Conservation (phyloP, 2,329 filamentous ascomycete species). For the Eutypa lata region DNA sequence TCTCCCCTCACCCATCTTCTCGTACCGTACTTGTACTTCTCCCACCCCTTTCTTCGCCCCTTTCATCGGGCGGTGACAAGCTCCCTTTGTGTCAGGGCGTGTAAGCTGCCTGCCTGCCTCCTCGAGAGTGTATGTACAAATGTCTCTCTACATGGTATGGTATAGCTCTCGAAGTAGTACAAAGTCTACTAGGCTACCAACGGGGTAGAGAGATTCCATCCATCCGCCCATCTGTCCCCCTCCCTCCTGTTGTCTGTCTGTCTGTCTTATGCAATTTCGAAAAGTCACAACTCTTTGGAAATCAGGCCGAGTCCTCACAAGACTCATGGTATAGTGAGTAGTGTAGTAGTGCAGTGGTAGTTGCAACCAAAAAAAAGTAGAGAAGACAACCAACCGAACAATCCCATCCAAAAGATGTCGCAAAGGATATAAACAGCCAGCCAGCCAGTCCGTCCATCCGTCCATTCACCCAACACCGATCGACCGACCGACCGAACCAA, state of each 20-base stretch:
- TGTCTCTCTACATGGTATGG: background rate
- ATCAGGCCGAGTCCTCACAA: background rate
- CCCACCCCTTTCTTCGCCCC: too few relatives aligned
- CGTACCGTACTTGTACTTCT: too few relatives aligned
- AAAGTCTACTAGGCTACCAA: background rate
- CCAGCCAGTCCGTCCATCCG: background rate
- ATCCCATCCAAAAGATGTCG: background rate
- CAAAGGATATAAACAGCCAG: background rate
- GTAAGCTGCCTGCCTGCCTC: background rate
- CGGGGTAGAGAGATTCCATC: background rate
- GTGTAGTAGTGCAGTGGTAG: background rate
- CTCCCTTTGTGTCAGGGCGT: too few relatives aligned
- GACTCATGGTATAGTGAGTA: background rate
- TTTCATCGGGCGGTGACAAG: background rate
- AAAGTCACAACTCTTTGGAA: background rate
- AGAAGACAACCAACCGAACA: background rate
- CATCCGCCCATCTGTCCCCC: background rate
- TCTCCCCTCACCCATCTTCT: background rate
- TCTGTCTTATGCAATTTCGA: conserved; percentile 1
- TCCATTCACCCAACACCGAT: background rate
- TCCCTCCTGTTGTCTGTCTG: background rate
- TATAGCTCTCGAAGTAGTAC: too few relatives aligned
- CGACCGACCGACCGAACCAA: background rate
- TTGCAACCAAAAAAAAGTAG: too few relatives aligned
- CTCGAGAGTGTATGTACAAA: background rate